Evolutionary conservation across 768 basidiomycete species (phyloP), one percentile per base, ranked within the genome.

Genomic region (Leccinum boreale): DNA sequence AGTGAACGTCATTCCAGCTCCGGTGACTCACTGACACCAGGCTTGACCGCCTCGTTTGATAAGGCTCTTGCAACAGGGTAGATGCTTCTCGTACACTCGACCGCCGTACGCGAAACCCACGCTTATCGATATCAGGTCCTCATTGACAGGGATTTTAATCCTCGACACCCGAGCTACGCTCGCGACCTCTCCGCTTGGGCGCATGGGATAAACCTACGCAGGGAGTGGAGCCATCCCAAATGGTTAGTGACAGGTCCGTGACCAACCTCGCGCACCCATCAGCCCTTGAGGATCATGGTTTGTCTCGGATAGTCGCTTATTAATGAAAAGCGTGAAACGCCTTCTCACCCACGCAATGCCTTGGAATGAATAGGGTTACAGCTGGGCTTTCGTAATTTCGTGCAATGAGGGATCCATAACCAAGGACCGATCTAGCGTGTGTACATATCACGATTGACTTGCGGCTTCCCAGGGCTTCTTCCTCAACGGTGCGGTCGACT

Each of bases 391-490:
- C 57, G 56, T 66, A 62, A 68, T 59, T 59, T 28, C 55, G 33
- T 51, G 62, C 45, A 33, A 58, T 35, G 58, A 56, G 52, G 46
- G 19, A 36, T 56, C 45, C 46, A 8, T 46, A 60, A 46, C 44
- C 53, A 55, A 28, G 10, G 46, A 28, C n/a, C 26, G 29, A 50
- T 64, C 65, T 58, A 59, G 48, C 59, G 50, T 59, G 54, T 52
- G 49, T 42, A 42, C 39, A 42, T 55, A 60, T 71, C 58, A 69
- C 50, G 57, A 61, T 60, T 48, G 33, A 26, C 35, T 46, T 36
- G 55, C 19, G 44, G 15, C 39, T 70, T 90, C 89, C 89, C 89
- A 90, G 44, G 89, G 89, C 62, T 90, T 90, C 74, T 75, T 84
- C 58, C 82, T 77, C 15, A 74, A 62, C 6, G 76, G 66, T 2